Evolutionary conservation across 805 yeast genomes (phyloP).

Genomic region (Myxozyma sirexii): DNA sequence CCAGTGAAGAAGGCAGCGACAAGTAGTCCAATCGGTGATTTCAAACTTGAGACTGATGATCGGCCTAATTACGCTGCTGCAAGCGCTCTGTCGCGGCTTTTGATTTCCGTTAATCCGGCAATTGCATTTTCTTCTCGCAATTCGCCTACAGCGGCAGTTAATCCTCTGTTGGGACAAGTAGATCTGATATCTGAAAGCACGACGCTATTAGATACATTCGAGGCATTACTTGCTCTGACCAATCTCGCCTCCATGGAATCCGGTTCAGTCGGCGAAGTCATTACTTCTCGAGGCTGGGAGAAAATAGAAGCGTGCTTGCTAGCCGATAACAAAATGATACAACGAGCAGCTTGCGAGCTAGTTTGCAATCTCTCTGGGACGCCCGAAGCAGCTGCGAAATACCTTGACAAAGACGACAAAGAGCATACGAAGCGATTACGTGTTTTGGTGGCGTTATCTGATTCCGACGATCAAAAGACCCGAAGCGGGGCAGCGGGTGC

Average conservation of each 20-base stretch:
- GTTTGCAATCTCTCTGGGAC: conserved; percentile 59
- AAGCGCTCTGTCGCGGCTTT: conserved; percentile 42
- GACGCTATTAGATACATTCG: conserved; percentile 50
- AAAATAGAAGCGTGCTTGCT: conserved; percentile 51
- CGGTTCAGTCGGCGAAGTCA: conserved; percentile 46
- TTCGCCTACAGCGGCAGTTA: conserved; percentile 40
- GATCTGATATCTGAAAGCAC: conserved; percentile 33
- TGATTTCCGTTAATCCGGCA: conserved; percentile 44
- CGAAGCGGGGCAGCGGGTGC: conserved; percentile 48
- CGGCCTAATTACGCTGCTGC: conserved; percentile 35
- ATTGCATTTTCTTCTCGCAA: conserved; percentile 42
- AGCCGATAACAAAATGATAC: conserved; percentile 53
- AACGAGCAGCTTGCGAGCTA: conserved; percentile 64
- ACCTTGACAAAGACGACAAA: conserved; percentile 39
- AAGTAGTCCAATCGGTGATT: background rate
- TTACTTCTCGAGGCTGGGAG: conserved; percentile 49
- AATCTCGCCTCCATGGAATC: conserved; percentile 59
- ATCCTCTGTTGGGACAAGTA: conserved; percentile 41
- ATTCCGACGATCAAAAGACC: conserved; percentile 41
- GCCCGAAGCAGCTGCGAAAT: conserved; percentile 44
- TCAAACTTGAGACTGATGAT: conserved; percentile 20
- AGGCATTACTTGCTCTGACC: conserved; percentile 66
- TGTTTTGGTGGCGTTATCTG: conserved; percentile 42
- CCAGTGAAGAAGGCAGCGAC: background rate
- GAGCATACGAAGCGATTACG: conserved; percentile 39